Base-by-base conservation (phyloP, 1,139 yeast species). In the Chernovozyma sophiae-reginae region DNA sequence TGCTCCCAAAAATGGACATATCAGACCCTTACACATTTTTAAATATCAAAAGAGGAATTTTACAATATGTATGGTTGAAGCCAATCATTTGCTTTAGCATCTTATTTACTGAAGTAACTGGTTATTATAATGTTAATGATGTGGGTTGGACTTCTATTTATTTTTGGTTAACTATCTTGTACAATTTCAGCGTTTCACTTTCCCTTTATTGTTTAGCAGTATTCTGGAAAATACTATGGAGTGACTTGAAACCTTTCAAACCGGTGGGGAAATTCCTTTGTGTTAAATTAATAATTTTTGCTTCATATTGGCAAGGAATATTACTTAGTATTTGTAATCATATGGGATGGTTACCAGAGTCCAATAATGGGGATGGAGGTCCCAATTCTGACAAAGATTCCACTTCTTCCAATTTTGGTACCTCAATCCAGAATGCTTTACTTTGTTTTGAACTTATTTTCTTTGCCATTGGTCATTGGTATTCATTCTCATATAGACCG, bases 221-320 rank as follows among this genome's bases (percentile, higher is more conserved):
- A 36, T 92, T 92, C 57, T 92, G 98, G 98, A 83, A 80, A 53
- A 86, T 95, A 44, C 65, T 92, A 15, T 80, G 86, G 65, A 61
- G 58, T 6, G 97, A 90, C 49, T 69, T 92, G 48, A 72, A 68
- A 38, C 89, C 86, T 0, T 90, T 83, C 62, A 74, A 86, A 37
- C 97, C 97, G 2, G 80, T 92, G 69, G 90, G 95, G 8, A 94
- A 94, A 58, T 92, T 92, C 55, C 59, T 94, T 32, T 89, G 97
- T 63, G 96, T 92, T 37, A 92, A 92, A 56, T 71, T 89, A 46
- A 86, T 92, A 40, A 90, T 94, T 39, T 92, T 92, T 68, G 97
- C 96, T 26, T 86, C 96, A 14, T 92, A 89, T 58, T 92, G 98
- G 98, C 98, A 92, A 56, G 92, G 96, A 0, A 71, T 90, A 19